Evolutionary conservation across 176 grass and related monocot species (phyloP), one percentile per base, ranked within the genome.

Genomic region (Musa itinerans): DNA sequence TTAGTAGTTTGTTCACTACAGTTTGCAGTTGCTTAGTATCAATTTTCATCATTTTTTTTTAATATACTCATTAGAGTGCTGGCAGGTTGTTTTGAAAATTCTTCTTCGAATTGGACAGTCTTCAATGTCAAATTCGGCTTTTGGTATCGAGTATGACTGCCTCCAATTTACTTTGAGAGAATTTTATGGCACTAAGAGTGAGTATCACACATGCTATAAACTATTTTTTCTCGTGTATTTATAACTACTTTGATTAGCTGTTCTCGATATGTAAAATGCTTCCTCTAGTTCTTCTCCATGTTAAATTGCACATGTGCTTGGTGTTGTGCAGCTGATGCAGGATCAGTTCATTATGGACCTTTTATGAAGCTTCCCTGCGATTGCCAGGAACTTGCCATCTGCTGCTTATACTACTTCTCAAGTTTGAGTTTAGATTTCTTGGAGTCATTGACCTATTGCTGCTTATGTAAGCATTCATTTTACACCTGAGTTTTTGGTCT

Each of bases 351-450:
- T 64, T 76, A 74, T 84, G 93, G 93, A 34, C 80, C 83, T 73
- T 97, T 97, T 68, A 50, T 89, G 78, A 82, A 87, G 26, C 78
- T 90, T 54, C 75, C 81, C 2, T 23, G 4, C 4, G 90, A 90
- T 58, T 90, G 90, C 83, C 86, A 97, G 83, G 90, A 90, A 76
- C 82, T 97, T 80, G 88, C 90, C 23, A 74, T 89, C 52, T 88
- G 83, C 75, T 90, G 90, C 74, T 87, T 97, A 63, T 97, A 89
- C 85, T 93, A 97, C 77, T 97, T 97, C 76, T 88, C 90, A 56
- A 85, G 58, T 73, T 73, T 93, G 78, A 83, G 81, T 55, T 79
- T 81, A 63, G 88, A 92, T 62, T 80, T 88, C 75, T 68, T 97
- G 7, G 63, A 78, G 78, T 80, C 82, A 79, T 86, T 97, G 76